Evolutionary conservation across 2,329 filamentous ascomycete species (phyloP).

Genomic region (Xylaria sp.): DNA sequence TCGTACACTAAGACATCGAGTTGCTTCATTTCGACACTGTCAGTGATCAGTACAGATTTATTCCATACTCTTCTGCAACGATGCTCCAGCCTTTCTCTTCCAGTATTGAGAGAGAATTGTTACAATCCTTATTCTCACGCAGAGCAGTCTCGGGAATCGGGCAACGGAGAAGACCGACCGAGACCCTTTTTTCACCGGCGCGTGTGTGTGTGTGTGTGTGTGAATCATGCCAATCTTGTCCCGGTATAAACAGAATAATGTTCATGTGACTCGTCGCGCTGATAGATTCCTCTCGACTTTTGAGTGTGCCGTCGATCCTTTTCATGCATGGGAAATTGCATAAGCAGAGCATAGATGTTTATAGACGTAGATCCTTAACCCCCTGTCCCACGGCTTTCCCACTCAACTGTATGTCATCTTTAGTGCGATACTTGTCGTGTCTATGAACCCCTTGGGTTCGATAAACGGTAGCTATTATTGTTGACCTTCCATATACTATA

Average conservation of each 20-base stretch:
- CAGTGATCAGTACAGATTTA: not conserved
- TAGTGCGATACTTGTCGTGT: not conserved
- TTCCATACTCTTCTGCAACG: not conserved
- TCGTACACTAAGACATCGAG: not conserved
- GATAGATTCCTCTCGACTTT: not conserved
- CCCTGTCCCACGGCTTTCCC: not conserved
- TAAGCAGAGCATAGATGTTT: not conserved
- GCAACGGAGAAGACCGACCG: not conserved
- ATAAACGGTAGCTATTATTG: not conserved
- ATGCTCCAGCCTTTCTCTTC: not conserved
- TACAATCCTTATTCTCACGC: not conserved
- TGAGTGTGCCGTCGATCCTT: not conserved
- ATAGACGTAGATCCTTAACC: not conserved
- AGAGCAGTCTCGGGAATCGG: not conserved
- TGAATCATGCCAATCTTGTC: not conserved
- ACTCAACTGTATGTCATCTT: not conserved
- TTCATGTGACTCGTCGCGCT: not conserved
- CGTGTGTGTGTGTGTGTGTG: not conserved
- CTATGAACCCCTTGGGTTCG: not conserved
- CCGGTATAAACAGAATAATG: not conserved
- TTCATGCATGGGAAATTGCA: conserved; percentile 1
- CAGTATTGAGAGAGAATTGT: too few relatives aligned
- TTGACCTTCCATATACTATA: not conserved
- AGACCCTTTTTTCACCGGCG: not conserved
- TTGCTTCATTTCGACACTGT: not conserved